Conservation (phyloP, 2,329 filamentous ascomycete genomes). For the Amauroascus niger region DNA sequence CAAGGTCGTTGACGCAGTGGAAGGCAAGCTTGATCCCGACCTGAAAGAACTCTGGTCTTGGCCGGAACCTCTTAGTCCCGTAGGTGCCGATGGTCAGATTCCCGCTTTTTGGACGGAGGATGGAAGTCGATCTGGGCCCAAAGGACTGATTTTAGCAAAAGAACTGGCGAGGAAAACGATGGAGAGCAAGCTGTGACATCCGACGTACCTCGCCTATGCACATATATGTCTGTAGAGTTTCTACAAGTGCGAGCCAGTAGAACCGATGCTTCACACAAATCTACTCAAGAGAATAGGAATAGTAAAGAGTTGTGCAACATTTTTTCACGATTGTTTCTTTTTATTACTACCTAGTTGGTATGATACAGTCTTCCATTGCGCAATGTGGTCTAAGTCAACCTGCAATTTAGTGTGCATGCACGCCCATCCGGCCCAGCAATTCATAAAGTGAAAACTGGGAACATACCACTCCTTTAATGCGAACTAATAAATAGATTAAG, state of each 20-base stretch:
- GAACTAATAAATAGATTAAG: not conserved
- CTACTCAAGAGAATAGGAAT: not conserved
- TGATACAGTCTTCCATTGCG: conserved; percentile 9
- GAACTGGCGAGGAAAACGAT: conserved; percentile 30
- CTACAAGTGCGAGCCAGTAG: too few species aligned
- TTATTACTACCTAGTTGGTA: conserved; percentile 11
- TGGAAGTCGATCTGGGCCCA: conserved; percentile 31
- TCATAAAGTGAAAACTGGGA: not conserved
- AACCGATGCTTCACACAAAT: too few species aligned
- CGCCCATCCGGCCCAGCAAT: not conserved
- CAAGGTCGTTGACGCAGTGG: conserved; percentile 41
- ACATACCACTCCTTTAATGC: not conserved
- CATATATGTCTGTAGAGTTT: too few species aligned
- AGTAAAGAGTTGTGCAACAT: too few species aligned
- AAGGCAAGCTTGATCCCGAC: conserved; percentile 36
- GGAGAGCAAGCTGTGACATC: conserved; percentile 12
- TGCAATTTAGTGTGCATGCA: conserved; percentile 1
- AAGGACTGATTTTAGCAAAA: conserved; percentile 30
- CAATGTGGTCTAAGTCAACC: not conserved
- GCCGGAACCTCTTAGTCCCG: conserved; percentile 20
- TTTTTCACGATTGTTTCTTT: conserved; percentile 15
- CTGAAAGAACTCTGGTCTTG: conserved; percentile 38
- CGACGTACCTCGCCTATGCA: too few species aligned
- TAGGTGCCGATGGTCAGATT: conserved; percentile 13
- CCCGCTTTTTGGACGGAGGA: conserved; percentile 29